These are phyloP conservation scores for Backusella sp. DNA, from an alignment of 192 early-diverging fungal genomes.

Conservation along the genomic window DNA sequence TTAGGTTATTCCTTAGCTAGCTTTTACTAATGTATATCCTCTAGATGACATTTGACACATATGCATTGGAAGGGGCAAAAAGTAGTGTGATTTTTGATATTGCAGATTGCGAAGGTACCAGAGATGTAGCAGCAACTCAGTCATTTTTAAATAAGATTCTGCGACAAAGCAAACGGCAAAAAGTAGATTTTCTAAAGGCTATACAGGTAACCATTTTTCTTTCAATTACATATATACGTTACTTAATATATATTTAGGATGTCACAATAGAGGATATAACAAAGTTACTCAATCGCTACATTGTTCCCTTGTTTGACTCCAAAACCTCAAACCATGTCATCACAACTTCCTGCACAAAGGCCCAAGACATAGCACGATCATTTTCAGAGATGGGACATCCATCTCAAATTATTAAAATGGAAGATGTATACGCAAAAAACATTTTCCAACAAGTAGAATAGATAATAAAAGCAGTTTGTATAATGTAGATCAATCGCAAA, in stretches of 20 bases:
- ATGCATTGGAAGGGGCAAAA: conserved; percentile 52
- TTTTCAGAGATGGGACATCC: conserved; percentile 1
- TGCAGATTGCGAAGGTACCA: conserved; percentile 40
- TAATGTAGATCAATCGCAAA: neutral
- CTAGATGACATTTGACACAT: conserved; percentile 35
- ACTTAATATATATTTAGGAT: neutral
- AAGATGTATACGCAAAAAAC: conserved; percentile 9
- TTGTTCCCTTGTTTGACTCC: conserved; percentile 7
- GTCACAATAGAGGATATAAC: conserved; percentile 8
- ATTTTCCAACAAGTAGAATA: conserved; percentile 15
- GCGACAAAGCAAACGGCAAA: conserved; percentile 34
- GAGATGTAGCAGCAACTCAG: conserved; percentile 35
- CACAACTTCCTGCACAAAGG: neutral
- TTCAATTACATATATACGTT: too few species aligned
- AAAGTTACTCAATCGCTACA: neutral
- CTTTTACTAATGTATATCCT: conserved; percentile 18
- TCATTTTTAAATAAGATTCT: conserved; percentile 48
- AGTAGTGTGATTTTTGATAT: conserved; percentile 53
- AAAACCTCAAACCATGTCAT: conserved; percentile 14
- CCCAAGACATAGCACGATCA: neutral
- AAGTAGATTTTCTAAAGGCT: conserved; percentile 19
- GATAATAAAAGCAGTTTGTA: neutral
- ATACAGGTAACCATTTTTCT: neutral
- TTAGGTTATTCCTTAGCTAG: conserved; percentile 20
- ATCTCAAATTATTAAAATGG: conserved; percentile 2